Evolutionary conservation across 108 stramenopile genomes (phyloP).

Genomic region (Mediolabrus comicus): DNA sequence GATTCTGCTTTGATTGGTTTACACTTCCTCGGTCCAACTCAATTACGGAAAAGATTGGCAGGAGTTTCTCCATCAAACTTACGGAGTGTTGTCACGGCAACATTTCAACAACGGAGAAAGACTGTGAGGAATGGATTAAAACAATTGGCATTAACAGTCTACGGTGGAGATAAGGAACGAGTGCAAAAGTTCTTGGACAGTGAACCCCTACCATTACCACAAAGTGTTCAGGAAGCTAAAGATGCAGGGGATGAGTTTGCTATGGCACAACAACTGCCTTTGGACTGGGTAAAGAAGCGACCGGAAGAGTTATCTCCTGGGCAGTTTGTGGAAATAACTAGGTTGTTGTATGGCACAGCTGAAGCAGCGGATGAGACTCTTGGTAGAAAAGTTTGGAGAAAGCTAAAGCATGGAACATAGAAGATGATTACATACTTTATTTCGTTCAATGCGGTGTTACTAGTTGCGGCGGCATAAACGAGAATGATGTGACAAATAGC

Average conservation of each 20-base stretch:
- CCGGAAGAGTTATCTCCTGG: slow-evolving; percentile 92
- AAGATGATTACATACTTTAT: no score
- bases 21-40: slow-evolving; percentile 78
- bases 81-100: slow-evolving; percentile 79
- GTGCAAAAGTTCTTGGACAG: slow-evolving; percentile 47
- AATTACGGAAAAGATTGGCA: slow-evolving; percentile 58
- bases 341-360: slow-evolving; percentile 63
- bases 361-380: slow-evolving; percentile 34
- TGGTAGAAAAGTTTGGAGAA: slow-evolving; percentile 87
- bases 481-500: no score
- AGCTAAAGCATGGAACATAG: slow-evolving; percentile 83
- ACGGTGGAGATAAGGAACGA: slow-evolving; percentile 40
- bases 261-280: slow-evolving; percentile 63
- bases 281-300: slow-evolving; percentile 82
- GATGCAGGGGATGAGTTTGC: slow-evolving; percentile 76
- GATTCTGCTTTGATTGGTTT: slow-evolving; percentile 91
- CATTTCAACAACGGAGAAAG: slow-evolving; percentile 96
- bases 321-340: slow-evolving; percentile 93
- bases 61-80: slow-evolving; percentile 81
- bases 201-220: slow-evolving; percentile 61
- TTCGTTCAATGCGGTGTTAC: background rate
- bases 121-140: slow-evolving; percentile 91
- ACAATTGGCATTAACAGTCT: slow-evolving; percentile 57
- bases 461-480: background rate
- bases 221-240: slow-evolving; percentile 37